Percentiles rank a stretch among this genome's conserved stretches.
Conservation (phyloP, 345 rosid genomes). For the Eucalyptus curtisii region DNA sequence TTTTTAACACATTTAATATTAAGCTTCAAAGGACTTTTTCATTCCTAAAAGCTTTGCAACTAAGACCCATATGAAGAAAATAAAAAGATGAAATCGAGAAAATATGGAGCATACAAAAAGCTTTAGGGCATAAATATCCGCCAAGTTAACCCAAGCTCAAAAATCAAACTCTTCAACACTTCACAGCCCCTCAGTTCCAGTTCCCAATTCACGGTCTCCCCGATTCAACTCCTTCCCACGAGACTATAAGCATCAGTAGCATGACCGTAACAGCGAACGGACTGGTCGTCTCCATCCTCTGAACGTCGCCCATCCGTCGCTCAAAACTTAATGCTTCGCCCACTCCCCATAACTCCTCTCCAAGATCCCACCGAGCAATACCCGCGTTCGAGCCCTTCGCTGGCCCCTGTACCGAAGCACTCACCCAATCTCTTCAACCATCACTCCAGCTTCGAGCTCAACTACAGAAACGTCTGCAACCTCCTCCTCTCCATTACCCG, state of each 20-base stretch:
- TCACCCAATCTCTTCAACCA: neutral
- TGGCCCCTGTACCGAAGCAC: neutral
- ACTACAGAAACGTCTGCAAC: slow-evolving; percentile 33
- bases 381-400: neutral
- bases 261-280: neutral
- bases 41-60: rapidly evolving
- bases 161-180: rapidly evolving
- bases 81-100: too few relatives aligned
- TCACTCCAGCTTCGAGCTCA: slow-evolving; percentile 6
- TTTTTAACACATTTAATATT: neutral
- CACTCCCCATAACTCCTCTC: neutral
- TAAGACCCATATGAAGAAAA: too few relatives aligned
- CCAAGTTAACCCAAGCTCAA: too few relatives aligned
- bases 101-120: neutral
- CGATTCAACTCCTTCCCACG: neutral
- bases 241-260: neutral
- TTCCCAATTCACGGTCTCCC: neutral
- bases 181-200: neutral
- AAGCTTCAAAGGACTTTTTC: neutral
- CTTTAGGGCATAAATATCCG: neutral
- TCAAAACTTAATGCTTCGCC: neutral
- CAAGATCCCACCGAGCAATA: neutral
- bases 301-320: neutral
- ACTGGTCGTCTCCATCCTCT: neutral
- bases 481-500: slow-evolving; percentile 53